These are phyloP conservation scores for Thymus mandschuricus DNA, from an alignment of 257 asterid genomes.

Conservation along the genomic window DNA sequence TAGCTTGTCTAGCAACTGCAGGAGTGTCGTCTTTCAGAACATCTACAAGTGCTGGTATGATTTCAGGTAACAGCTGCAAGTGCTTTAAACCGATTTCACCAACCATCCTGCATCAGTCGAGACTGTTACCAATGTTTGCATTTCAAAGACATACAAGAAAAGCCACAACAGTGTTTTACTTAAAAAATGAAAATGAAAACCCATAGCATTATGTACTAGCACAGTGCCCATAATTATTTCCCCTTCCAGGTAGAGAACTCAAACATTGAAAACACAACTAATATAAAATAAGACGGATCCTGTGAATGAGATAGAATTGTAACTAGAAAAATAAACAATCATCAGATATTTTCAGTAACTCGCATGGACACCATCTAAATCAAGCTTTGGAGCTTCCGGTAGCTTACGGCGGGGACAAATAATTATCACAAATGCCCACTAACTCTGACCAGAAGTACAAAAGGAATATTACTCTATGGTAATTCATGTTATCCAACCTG, in stretches of 20 bases:
- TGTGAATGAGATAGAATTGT: slow-evolving; percentile 22
- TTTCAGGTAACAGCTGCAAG: slow-evolving; percentile 76
- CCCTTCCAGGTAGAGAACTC: neutral
- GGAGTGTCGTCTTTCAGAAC: slow-evolving; percentile 80
- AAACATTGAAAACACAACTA: slow-evolving; percentile 8
- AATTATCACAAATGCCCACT: neutral
- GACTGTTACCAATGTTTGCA: slow-evolving; percentile 19
- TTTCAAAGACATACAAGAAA: slow-evolving; percentile 1
- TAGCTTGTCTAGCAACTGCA: slow-evolving; percentile 95
- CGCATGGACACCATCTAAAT: too few relatives aligned
- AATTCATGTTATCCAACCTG: too few relatives aligned
- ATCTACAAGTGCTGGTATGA: slow-evolving; percentile 69
- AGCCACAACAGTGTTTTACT: neutral
- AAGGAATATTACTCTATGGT: neutral
- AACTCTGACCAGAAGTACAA: neutral
- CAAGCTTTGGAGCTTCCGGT: too few relatives aligned
- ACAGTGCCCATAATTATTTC: slow-evolving; percentile 4
- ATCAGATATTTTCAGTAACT: neutral
- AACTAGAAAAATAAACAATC: neutral
- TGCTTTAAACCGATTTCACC: slow-evolving; percentile 81
- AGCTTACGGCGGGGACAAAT: too few relatives aligned
- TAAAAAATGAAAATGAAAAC: neutral
- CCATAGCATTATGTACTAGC: slow-evolving; percentile 16
- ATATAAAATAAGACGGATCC: slow-evolving; percentile 13
- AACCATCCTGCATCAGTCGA: slow-evolving; percentile 59